Evolutionary conservation across 192 early-diverging fungal genomes (phyloP).

Genomic region (Linnemannia elongata): DNA sequence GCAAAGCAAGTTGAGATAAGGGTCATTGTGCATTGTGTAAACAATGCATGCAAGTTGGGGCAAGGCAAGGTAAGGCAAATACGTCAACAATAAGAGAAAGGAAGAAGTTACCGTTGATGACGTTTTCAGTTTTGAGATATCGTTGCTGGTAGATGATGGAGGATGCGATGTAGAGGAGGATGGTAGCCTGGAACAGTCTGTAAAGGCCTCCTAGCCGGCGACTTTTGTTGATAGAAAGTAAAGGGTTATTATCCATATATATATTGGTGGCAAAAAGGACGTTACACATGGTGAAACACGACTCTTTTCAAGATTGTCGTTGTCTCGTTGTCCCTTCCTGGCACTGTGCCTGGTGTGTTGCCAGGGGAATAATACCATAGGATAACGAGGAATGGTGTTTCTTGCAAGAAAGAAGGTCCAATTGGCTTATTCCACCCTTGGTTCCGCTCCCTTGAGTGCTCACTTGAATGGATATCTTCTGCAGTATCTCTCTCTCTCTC

Average conservation of each 20-base stretch:
- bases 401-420: too few species aligned
- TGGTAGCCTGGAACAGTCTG: slow-evolving; percentile 41
- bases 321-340: too few species aligned
- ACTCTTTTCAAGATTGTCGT: too few species aligned
- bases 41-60: background rate
- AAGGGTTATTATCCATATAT: too few species aligned
- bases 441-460: too few species aligned
- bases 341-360: too few species aligned
- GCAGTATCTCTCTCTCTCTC: too few species aligned
- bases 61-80: background rate
- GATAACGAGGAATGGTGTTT: too few species aligned
- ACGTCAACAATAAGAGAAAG: background rate
- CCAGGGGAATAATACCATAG: too few species aligned
- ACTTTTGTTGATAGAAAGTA: slow-evolving; percentile 7
- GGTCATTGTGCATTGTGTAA: background rate
- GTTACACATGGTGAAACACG: background rate
- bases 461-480: too few species aligned
- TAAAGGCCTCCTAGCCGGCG: slow-evolving; percentile 44
- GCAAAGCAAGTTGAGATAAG: too few species aligned
- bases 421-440: too few species aligned
- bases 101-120: slow-evolving; percentile 36
- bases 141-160: slow-evolving; percentile 52
- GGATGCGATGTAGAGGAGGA: slow-evolving; percentile 38
- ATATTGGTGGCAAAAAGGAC: background rate
- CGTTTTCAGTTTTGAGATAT: slow-evolving; percentile 50